Evolutionary conservation across 2,329 filamentous ascomycete genomes (phyloP).

Genomic region (Leptographium flavum): DNA sequence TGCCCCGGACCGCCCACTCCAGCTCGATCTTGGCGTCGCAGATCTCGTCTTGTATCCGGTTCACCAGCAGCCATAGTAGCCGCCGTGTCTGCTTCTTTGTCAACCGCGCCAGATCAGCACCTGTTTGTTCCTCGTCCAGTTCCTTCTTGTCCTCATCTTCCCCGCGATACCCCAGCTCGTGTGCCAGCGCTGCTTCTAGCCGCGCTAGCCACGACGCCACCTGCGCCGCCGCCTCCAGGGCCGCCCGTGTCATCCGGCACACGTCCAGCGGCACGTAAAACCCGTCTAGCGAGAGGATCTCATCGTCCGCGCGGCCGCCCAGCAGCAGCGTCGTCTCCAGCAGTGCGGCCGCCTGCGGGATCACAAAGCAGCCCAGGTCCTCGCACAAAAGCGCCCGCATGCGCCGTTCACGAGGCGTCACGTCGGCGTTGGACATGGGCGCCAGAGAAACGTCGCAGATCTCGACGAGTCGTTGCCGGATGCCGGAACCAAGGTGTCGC

Average conservation of each 20-base stretch:
- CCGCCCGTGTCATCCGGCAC: background rate
- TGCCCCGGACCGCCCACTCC: background rate
- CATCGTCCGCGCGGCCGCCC: constrained; percentile 6
- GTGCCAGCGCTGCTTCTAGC: constrained; percentile 7
- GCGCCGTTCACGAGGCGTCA: background rate
- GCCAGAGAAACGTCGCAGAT: constrained; percentile 1
- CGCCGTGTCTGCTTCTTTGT: constrained; percentile 1
- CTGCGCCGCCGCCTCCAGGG: background rate
- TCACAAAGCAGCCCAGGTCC: constrained; percentile 6
- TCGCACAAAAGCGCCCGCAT: constrained; percentile 4
- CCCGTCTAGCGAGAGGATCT: background rate
- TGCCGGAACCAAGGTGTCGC: background rate
- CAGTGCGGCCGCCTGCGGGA: constrained; percentile 4
- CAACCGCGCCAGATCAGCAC: too few relatives aligned
- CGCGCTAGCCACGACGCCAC: constrained; percentile 4
- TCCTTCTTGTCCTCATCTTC: background rate
- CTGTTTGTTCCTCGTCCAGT: background rate
- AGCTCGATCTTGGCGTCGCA: constrained; percentile 1
- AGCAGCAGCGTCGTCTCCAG: constrained; percentile 4
- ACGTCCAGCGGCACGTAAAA: constrained; percentile 2
- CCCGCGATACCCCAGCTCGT: constrained; percentile 9
- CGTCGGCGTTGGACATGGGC: background rate
- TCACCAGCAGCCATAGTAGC: constrained; percentile 2
- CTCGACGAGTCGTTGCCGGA: background rate
- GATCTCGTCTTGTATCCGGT: constrained; percentile 8